Evolutionary conservation across 164 flowering plant species (phyloP).

Genomic region (Brasenia schreberi): DNA sequence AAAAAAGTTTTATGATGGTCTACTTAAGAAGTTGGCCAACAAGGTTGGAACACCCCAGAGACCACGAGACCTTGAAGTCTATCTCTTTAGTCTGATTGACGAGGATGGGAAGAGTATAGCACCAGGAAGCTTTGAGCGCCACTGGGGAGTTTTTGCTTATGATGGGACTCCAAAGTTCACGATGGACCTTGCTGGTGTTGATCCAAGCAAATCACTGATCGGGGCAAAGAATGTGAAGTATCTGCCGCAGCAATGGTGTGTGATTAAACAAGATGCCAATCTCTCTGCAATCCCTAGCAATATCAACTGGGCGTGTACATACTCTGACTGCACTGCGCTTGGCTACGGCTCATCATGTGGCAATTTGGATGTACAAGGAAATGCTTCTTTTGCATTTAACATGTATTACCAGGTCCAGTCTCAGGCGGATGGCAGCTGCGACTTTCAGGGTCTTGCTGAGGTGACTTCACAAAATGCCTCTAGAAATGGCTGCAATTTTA

Average conservation of each 20-base stretch:
- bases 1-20: conserved; percentile 4
- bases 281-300: not conserved
- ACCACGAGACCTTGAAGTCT: conserved; percentile 3
- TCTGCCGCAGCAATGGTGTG: conserved; percentile 3
- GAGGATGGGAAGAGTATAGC: conserved; percentile 8
- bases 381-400: conserved; percentile 6
- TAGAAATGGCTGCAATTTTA: not conserved
- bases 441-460: conserved; percentile 1
- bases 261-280: not conserved
- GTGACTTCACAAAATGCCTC: conserved; percentile 1
- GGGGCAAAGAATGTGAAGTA: conserved; percentile 8
- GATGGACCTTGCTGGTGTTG: not conserved
- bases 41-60: conserved; percentile 5
- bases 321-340: conserved; percentile 6
- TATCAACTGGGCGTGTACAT: conserved; percentile 4
- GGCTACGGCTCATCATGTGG: conserved; percentile 8
- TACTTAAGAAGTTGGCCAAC: not conserved
- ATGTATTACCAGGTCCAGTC: conserved; percentile 3
- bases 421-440: conserved; percentile 1
- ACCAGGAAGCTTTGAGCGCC: conserved; percentile 10
- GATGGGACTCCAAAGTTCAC: conserved; percentile 7
- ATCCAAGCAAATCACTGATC: not conserved
- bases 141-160: conserved; percentile 9
- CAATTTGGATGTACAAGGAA: conserved; percentile 4
- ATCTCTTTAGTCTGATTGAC: conserved; percentile 7